Evolutionary conservation across 352 stramenopile species (phyloP), one percentile per base, ranked within the genome.

Genomic region (Phytophthora megakarya): DNA sequence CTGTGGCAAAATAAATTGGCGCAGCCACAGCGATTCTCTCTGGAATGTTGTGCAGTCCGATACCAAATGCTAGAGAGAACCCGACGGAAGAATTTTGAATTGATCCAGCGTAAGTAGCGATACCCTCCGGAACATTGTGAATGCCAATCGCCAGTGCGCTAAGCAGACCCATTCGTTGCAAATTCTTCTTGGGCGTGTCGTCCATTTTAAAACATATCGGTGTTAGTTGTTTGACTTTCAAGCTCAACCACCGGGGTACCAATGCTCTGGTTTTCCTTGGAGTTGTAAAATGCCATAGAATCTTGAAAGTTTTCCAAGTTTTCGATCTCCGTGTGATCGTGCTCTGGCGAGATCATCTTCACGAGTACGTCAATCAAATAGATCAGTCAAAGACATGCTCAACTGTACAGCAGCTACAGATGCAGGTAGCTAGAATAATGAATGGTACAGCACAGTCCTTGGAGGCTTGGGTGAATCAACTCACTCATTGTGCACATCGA

Each of bases 111-210:
- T 98, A 98, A 0, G 95, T 98, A 6, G 95, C 96, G 30, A 99
- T 88, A 18, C 95, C 96, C 67, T 99, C 96, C 5, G 96, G 97
- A 48, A 99, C 92, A 71, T 99, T 99, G 84, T 99, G 97, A 49
- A 99, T 76, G 18, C 72, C 94, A 67, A 99, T 98, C 3, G 96
- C 92, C 9, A 98, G 37, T 5, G 94, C 96, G 5, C 90, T 98
- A 37, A 96, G 84, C 7, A 98, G 38, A 35, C 95, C 92, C 80
- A 97, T 97, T 33, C 80, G 77, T 8, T 93, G 73, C 15, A 98
- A 71, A 26, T 61, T 59, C 23, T 71, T 56, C 46, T 73, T 72
- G 7, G 73, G 62, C 1, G 47, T 38, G 11, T 83, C 71, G 26
- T 72, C 60, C 30, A 84, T 67, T 47, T 81, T 83, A 37, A 70